Evolutionary conservation across 2,329 filamentous ascomycete species (phyloP).

Genomic region (Neopestalotiopsis rosae): DNA sequence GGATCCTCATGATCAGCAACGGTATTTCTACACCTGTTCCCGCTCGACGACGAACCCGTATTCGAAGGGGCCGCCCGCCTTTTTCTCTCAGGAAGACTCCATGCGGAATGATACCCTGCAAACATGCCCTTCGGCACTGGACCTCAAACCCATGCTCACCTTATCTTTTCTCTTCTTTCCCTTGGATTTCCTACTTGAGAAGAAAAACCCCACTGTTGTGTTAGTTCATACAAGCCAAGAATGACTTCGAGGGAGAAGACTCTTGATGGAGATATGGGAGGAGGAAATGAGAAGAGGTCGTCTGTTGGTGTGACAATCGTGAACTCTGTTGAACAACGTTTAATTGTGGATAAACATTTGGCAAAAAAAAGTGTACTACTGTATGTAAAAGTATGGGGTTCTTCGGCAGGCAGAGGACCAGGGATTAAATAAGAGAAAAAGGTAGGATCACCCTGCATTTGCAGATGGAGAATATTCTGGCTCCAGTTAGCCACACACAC

Average conservation of each 20-base stretch:
- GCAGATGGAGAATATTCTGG: too few species aligned
- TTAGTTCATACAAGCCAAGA: too few species aligned
- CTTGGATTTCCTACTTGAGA: background rate
- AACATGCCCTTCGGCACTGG: background rate
- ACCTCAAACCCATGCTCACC: background rate
- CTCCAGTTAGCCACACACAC: too few species aligned
- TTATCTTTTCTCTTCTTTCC: background rate
- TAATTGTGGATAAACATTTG: background rate
- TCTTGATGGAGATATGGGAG: background rate
- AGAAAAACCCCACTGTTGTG: background rate
- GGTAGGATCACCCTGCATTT: too few species aligned
- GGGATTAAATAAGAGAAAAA: background rate
- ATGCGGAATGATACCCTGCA: conserved; percentile 1
- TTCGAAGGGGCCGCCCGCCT: background rate
- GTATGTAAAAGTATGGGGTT: background rate
- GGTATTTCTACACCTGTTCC: too few species aligned
- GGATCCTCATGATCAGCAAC: too few species aligned
- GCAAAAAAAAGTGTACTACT: background rate
- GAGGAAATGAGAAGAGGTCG: background rate
- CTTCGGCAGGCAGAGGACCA: background rate
- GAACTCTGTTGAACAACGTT: background rate
- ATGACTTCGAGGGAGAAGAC: background rate
- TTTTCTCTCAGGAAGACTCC: background rate
- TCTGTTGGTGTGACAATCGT: background rate
- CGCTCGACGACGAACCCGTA: background rate